phyloP scores from a whole-genome alignment of 176 grass and related monocot genomes.

The Tillandsia fasciculata region DNA sequence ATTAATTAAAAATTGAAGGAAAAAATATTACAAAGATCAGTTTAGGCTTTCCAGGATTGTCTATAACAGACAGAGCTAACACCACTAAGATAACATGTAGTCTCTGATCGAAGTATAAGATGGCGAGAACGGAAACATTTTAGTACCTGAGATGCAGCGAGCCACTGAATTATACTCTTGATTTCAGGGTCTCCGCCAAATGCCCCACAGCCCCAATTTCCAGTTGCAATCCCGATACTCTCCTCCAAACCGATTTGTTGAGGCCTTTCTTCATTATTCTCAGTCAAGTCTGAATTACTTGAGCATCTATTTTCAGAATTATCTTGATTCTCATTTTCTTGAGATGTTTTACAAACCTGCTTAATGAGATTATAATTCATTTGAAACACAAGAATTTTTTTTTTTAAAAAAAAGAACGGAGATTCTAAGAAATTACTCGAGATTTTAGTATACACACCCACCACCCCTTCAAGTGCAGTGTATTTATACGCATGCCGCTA shows the following conservation, averaged over 20 bases:
- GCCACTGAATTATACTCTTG: constrained; percentile 94
- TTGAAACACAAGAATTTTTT: too few species aligned
- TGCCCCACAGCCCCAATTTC: constrained; percentile 93
- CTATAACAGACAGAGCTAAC: too few species aligned
- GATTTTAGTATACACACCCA: too few species aligned
- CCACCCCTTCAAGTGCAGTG: too few species aligned
- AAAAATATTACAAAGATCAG: background rate
- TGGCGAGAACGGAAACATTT: background rate
- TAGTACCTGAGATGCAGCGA: constrained; percentile 82
- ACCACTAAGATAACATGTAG: background rate
- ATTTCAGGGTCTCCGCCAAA: constrained; percentile 92
- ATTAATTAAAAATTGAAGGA: background rate
- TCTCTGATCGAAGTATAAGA: constrained; percentile 6
- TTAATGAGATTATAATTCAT: background rate
- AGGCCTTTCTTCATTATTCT: constrained; percentile 16
- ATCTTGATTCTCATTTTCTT: background rate
- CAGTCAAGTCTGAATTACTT: constrained; percentile 9
- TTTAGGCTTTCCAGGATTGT: too few species aligned
- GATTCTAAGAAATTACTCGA: too few species aligned
- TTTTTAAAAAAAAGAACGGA: too few species aligned
- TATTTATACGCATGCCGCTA: too few species aligned
- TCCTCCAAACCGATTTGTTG: constrained; percentile 18
- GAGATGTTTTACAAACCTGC: constrained; percentile 24
- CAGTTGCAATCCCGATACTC: constrained; percentile 68
- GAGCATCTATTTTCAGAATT: constrained; percentile 18